Conservation (phyloP, 139 green algal genomes). For the Edaphochlamys debaryana region DNA sequence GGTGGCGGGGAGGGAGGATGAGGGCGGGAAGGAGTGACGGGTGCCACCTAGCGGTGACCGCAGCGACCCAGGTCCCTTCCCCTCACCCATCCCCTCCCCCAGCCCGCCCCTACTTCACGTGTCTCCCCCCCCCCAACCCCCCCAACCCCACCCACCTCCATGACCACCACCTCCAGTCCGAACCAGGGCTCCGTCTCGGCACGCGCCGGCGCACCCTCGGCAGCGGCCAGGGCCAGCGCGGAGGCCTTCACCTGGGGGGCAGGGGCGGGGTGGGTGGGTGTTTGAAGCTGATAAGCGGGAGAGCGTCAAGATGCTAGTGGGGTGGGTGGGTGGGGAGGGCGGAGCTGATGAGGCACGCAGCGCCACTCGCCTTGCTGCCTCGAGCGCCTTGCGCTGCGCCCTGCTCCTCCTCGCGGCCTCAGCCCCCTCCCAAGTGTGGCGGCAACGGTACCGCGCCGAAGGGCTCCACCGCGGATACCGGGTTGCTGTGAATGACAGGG, state of each 20-base stretch:
- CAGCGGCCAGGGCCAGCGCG: background rate
- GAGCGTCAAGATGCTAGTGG: no score
- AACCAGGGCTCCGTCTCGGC: constrained; percentile 82
- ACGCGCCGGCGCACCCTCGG: background rate
- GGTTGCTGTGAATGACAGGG: no score
- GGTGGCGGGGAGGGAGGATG: background rate
- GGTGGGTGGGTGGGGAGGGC: no score
- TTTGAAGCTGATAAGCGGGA: no score
- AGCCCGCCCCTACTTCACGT: background rate
- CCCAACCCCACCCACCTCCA: constrained; percentile 45
- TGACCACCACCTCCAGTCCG: constrained; percentile 46
- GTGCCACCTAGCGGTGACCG: background rate
- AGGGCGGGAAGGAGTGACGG: background rate
- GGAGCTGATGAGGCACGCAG: no score
- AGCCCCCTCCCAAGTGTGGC: no score
- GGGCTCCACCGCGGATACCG: no score
- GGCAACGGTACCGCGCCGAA: no score
- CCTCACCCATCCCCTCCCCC: background rate
- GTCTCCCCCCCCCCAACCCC: background rate
- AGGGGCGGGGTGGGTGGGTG: no score
- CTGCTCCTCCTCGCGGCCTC: no score
- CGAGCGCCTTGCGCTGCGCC: no score
- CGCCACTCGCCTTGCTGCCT: no score
- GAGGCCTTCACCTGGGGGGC: constrained; percentile 15
- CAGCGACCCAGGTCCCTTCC: background rate